Evolutionary conservation across 768 basidiomycete genomes (phyloP), one percentile per base, ranked within the genome.

Genomic region (Russula vinacea): DNA sequence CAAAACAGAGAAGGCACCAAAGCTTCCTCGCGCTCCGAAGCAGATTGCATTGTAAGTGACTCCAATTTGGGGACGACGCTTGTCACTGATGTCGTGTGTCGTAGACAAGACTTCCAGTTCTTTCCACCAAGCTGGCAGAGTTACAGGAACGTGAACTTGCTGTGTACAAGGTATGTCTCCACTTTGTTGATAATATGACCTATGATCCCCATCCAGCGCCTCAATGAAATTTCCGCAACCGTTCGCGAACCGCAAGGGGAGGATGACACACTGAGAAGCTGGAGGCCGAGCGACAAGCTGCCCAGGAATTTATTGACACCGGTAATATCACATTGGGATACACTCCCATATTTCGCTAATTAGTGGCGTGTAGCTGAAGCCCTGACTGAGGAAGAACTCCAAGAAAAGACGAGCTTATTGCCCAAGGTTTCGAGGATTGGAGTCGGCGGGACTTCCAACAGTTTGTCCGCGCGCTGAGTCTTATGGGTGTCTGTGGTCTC

Each of bases 31-130:
- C 19, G 89, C 92, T 4, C 94, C 94, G 5, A 95, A 95, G 73
- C 93, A 94, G 75, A 83, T 94, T 61, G 78, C 83, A 10, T 84
- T 92, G 92, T 92, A 60, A 64, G 89, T 67, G 26, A 29, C 64
- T 51, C 42, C 9, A 64, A 60, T 3, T 19, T 8, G 19, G 11
- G 19, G 42, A 39, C 19, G 3, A 42, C 33, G 22, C 47, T 44
- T 42, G 22, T 51, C 9, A n/a, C n/a, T 16, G 5, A 66, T 57
- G 33, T 13, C 16, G 11, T 37, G 44, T 2, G 10, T 22, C 60
- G 29, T 70, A 94, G 92, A 67, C 89, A 94, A 75, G 96, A 97
- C 74, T 96, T 94, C 81, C 96, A 99, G 72, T 98, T 99, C 81
- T 98, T 92, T 78, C 90, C 94, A 8, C 83, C 86, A 0, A 87